Base-by-base conservation (phyloP, 441 rosid species). In the Bruguiera hainesii region DNA sequence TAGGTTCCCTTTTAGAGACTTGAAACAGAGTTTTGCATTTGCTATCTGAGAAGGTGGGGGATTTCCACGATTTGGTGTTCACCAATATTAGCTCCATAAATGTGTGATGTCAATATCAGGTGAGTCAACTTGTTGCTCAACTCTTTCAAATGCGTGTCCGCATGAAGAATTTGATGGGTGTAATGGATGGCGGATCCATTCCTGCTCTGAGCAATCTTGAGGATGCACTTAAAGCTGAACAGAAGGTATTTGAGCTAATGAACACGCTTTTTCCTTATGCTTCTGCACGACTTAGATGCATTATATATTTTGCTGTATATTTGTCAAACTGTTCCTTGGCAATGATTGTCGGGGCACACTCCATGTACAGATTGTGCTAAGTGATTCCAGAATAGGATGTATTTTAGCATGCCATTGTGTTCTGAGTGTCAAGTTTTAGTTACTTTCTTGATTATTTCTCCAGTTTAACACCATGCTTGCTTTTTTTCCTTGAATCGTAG, bases 121-220 rank as follows among this genome's bases (percentile, higher is more conserved):
- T 95, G 88, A 88, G 97, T 62, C 89, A 85, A 86, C 90, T 95
- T 67, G 95, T 95, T 63, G 97, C 99, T 71, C 99, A 91, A 78
- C 87, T 95, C 50, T 95, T 91, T 78, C 97, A 91, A 84, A 95
- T 95, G 97, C 93, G 96, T 58, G 88, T 85, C 50, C 85, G 83
- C 15, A 91, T 95, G 99, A 95, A 95, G 96, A 95, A 95, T 71
- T 80, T 95, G 72, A 87, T 90, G 98, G 93, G 98, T 60, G 87
- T 82, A 53, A 87, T 92, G 98, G 91, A 89, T 76, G 97, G 97
- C 57, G 97, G 98, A 75, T 88, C 98, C 16, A 75, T 91, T 66
- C 99, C 98, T 69, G 85, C 98, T 15, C 73, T 91, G 61, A 95
- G 95, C 81, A 80, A 79, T 77, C 96, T 91, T 19, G 88, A 95